Evolutionary conservation across 129 eudicot species (phyloP), one percentile per base, ranked within the genome.

Genomic region (Artemisia annua): DNA sequence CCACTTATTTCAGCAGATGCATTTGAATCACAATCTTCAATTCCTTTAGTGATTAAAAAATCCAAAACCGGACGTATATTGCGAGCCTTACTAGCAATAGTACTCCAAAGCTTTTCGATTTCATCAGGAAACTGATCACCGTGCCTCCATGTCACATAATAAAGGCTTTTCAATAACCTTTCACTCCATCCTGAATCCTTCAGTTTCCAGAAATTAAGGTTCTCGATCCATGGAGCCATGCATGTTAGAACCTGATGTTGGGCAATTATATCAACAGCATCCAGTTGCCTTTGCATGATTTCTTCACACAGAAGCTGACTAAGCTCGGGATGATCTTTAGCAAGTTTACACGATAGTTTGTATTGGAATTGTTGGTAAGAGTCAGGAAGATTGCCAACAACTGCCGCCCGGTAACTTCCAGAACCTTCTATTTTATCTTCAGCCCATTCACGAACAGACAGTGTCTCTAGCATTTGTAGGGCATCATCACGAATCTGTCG

Each of bases 91-190:
- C 96, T 88, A 35, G 99, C 99, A 26, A 94, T 94, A 10, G 99
- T 94, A 83, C 97, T 88, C 99, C 99, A 94, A 55, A 94, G 88
- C 83, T 94, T 94, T 83, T 94, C 99, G 22, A 94, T 94, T 76
- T 94, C 99, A 83, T 94, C 99, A 9, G 99, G 99, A 74, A 94
- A 94, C 80, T 94, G 99, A 76, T 94, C 99, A n/a, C 99, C 99
- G 20, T 94, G 99, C 24, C 99, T 83, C 99, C 96, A 88, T 0
- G 99, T 94, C 67, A 94, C 99, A 58, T 94, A 90, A 71, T 94
- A 94, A 66, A 94, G 87, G 62, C 97, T 90, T 71, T 94, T 94
- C 61, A 94, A 65, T 64, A 94, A 78, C 68, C 99, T 81, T 63
- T 94, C 97, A 35, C 97, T 87, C 99, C 99, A 94, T 1, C 99